Evolutionary conservation across 1,139 yeast species (phyloP), one percentile per base, ranked within the genome.

Genomic region (Candida tetrigidarum): DNA sequence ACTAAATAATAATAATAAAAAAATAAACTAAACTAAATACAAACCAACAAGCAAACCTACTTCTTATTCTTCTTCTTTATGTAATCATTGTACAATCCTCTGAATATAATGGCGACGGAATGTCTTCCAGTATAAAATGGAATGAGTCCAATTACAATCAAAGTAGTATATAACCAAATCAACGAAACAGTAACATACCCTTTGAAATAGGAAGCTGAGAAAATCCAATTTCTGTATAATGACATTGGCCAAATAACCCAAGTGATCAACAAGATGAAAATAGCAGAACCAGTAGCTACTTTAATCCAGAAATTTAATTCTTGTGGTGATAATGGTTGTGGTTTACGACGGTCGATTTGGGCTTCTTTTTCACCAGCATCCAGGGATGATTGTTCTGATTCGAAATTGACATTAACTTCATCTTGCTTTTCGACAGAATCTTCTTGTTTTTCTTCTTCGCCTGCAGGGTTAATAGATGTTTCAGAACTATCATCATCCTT

Each of bases 161-260:
- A 53, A 0, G 71, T 58, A 5, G 55, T 41, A 46, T 70, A 71
- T 11, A 69, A 52, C 76, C 76, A 71, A 30, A 74, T 60, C 37
- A 74, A 55, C 2, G 68, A 66, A 27, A 71, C 71, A 0, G 65
- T 62, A 7, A 66, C 62, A 62, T 71, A 74, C 9, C 78, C 78
- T 43, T 66, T 66, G 53, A 71, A 74, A 51, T 69, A 74, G 35
- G 67, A 53, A 41, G 58, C 57, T 37, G 64, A 57, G 60, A 70
- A 74, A 12, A 72, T 62, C 60, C 69, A 74, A 46, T 70, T 65
- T 43, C 78, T 64, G 48, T 73, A 74, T 56, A 74, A 61, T 8
- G 79, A 78, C 56, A 74, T 60, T 38, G 80, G 79, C 78, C 78
- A 74, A 10, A 74, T 39, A 8, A 73, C 72, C 70, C 68, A 67